These are phyloP conservation scores for Fusarium palustre DNA, from an alignment of 2,329 filamentous ascomycete genomes.

Conservation along the genomic window DNA sequence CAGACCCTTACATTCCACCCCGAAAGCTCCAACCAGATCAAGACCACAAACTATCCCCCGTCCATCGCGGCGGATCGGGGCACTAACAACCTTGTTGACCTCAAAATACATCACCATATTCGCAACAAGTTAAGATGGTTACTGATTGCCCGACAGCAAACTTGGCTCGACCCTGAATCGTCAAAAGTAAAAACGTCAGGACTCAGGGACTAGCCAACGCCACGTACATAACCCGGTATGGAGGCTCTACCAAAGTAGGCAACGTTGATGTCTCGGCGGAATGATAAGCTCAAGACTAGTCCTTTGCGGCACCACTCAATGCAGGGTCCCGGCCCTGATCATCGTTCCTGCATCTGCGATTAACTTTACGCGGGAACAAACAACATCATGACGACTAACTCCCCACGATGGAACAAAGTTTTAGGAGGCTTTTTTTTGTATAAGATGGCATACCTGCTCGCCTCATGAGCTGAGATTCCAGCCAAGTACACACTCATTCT, in stretches of 20 bases:
- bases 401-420: background rate
- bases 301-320: constrained; percentile 19
- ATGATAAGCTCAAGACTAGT: background rate
- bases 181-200: background rate
- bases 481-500: constrained; percentile 2
- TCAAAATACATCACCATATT: background rate
- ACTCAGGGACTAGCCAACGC: background rate
- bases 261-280: background rate
- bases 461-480: accelerated
- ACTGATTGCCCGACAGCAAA: background rate
- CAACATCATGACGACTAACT: background rate
- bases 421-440: background rate
- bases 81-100: background rate
- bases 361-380: background rate
- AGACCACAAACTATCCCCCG: background rate
- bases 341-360: constrained; percentile 14
- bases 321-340: constrained; percentile 16
- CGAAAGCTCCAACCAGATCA: background rate
- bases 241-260: background rate
- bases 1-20: background rate
- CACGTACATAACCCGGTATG: constrained; percentile 9
- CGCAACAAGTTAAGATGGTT: background rate
- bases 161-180: background rate
- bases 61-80: background rate
- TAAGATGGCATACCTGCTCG: background rate